Percentiles rank a stretch among this genome's conserved stretches.
Evolutionary conservation across 164 flowering plant genomes (phyloP).

Genomic region (Platanus orientalis): DNA sequence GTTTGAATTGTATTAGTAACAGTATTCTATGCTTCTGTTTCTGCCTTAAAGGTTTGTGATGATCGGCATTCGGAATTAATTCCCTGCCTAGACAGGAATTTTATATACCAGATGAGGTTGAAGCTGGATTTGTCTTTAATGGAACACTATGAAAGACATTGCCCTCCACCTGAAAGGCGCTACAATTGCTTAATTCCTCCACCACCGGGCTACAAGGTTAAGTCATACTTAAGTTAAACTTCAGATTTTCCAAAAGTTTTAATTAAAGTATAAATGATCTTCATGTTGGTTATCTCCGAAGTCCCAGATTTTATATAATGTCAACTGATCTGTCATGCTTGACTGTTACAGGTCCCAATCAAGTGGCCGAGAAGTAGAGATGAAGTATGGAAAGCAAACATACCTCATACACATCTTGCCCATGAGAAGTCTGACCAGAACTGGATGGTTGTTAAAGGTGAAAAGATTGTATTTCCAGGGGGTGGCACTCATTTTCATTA

Average conservation of each 20-base stretch:
- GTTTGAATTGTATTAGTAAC: constrained; percentile 9
- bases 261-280: not conserved
- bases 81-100: constrained; percentile 83
- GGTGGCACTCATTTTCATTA: constrained; percentile 94
- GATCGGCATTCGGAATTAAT: constrained; percentile 78
- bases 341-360: constrained; percentile 56
- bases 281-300: not conserved
- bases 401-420: constrained; percentile 95
- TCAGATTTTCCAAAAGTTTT: not conserved
- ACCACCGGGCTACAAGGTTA: constrained; percentile 84
- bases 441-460: constrained; percentile 97
- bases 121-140: constrained; percentile 78
- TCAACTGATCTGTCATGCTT: constrained; percentile 7
- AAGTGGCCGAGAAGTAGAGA: constrained; percentile 96
- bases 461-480: constrained; percentile 78
- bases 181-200: constrained; percentile 90
- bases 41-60: constrained; percentile 70
- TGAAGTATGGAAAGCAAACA: constrained; percentile 87
- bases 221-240: constrained; percentile 1
- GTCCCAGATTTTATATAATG: not conserved
- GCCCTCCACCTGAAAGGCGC: constrained; percentile 77
- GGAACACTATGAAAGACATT: constrained; percentile 95
- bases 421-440: constrained; percentile 89
- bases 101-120: constrained; percentile 73
- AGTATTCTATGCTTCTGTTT: constrained; percentile 1